Evolutionary conservation across 1,284 basidiomycete species (phyloP).

Genomic region (Somion occarium): DNA sequence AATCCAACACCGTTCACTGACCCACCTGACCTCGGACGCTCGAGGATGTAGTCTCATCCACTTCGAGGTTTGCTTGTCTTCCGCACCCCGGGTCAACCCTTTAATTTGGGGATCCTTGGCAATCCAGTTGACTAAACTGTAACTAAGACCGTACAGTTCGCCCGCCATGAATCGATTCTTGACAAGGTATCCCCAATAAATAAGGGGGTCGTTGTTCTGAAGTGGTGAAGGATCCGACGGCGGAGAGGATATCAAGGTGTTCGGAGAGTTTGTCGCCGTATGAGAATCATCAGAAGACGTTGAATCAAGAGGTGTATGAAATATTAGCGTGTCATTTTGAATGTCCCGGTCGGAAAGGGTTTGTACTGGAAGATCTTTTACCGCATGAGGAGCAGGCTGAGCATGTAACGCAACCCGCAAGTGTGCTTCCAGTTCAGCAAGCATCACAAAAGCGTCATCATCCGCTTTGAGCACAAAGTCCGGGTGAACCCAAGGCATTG

Average conservation of each 20-base stretch:
- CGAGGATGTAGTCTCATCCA: constrained; percentile 93
- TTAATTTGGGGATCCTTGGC: constrained; percentile 70
- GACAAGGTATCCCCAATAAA: constrained; percentile 96
- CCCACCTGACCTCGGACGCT: constrained; percentile 79
- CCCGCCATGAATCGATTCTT: constrained; percentile 96
- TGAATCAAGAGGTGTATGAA: background rate
- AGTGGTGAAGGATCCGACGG: constrained; percentile 4
- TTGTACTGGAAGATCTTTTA: constrained; percentile 6
- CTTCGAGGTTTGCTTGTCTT: constrained; percentile 93
- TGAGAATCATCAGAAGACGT: background rate
- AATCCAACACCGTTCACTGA: constrained; percentile 93
- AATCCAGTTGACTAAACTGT: constrained; percentile 87
- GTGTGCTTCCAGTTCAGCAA: constrained; percentile 87
- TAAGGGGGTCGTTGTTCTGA: constrained; percentile 55
- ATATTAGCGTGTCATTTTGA: background rate
- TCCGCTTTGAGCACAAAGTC: constrained; percentile 92
- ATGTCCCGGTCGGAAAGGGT: background rate
- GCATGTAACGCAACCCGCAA: constrained; percentile 69
- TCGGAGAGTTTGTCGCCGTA: background rate
- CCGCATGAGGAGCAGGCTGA: constrained; percentile 2
- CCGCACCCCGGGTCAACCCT: constrained; percentile 74
- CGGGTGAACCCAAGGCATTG: constrained; percentile 68
- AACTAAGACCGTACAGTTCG: constrained; percentile 90
- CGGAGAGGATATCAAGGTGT: background rate
- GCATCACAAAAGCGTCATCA: constrained; percentile 92